Evolutionary conservation across 2,329 filamentous ascomycete species (phyloP), one percentile per base, ranked within the genome.

Genomic region (Sporothrix sp.): DNA sequence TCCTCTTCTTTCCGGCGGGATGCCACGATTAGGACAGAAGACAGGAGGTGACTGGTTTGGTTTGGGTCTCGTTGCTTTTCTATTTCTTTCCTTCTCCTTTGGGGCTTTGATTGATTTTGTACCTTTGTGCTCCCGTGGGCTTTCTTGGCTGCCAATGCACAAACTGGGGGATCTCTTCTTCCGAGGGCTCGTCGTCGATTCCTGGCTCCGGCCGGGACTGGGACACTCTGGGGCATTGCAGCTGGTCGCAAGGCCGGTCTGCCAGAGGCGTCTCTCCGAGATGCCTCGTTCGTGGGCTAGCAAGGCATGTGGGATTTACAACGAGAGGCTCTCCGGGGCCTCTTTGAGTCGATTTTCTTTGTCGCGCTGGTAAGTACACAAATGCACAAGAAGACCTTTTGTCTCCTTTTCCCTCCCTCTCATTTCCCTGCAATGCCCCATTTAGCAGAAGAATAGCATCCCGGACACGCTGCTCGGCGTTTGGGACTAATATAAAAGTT

Each of bases 291-390:
- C 50, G 38, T 48, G 45, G 45, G 51, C 51, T 49, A 32, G 51
- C 51, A 52, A 49, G 50, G 39, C 45, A 52, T 48, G 30, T 27
- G 50, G 50, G 50, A 48, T 52, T 46, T 43, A 37, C 44, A 48
- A 52, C 20, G 32, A 48, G 32, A 43, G 23, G 23, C 9, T 23
- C 7, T 14, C 9, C 20, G 11, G 25, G 9, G 13, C 37, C 11
- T 48, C 14, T 48, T 25, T 21, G 21, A 40, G 49, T 45, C 32
- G 40, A 48, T 47, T 47, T 32, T 33, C 20, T 27, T 4, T 49
- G 51, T 52, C 40, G 46, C 35, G 51, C 51, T 52, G 51, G 51
- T 52, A 52, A 52, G 51, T 52, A 46, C 38, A 42, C 36, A 35
- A 33, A 43, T 43, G 40, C 40, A 43, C 13, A 21, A 37, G 13